A percentile compares a stretch with the other conserved stretches of the same genome.
Conservation (phyloP, 192 early-diverging fungal genomes). For the Allomyces macrogynus region DNA sequence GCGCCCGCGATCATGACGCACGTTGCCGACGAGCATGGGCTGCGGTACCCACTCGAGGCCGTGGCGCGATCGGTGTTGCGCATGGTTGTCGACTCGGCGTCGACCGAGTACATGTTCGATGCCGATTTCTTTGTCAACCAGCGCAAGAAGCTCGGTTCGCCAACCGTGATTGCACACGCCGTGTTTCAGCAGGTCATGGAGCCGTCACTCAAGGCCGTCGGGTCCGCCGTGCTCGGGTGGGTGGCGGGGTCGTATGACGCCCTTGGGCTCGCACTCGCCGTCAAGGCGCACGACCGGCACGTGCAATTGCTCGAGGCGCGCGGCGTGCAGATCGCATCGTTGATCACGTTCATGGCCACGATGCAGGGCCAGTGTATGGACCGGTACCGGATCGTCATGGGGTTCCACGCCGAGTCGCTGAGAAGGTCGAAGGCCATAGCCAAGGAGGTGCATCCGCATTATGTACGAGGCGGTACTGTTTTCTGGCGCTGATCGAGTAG, state of each 20-base stretch:
- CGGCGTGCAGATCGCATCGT: slow-evolving; percentile 36
- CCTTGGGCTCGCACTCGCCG: slow-evolving; percentile 70
- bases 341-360: slow-evolving; percentile 87
- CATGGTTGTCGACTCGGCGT: slow-evolving; percentile 71
- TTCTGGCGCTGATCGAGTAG: not conserved
- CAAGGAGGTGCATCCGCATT: slow-evolving; percentile 64
- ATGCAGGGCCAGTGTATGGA: slow-evolving; percentile 26
- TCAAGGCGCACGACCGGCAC: slow-evolving; percentile 67
- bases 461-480: slow-evolving; percentile 27
- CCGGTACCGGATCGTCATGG: slow-evolving; percentile 43
- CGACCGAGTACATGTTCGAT: slow-evolving; percentile 82
- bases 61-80: not conserved
- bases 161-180: slow-evolving; percentile 21
- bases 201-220: slow-evolving; percentile 18
- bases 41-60: not conserved
- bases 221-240: slow-evolving; percentile 42
- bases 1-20: not conserved
- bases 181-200: slow-evolving; percentile 82
- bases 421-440: slow-evolving; percentile 36
- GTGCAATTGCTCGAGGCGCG: slow-evolving; percentile 61
- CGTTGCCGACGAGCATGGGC: not conserved
- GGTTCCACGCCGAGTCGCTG: slow-evolving; percentile 78
- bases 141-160: not conserved
- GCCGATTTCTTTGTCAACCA: slow-evolving; percentile 69
- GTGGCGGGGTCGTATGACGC: slow-evolving; percentile 68